A percentile compares a stretch with the other conserved stretches of the same genome.
Conservation (phyloP, 1,284 basidiomycete genomes). For the Ustilago sp. region DNA sequence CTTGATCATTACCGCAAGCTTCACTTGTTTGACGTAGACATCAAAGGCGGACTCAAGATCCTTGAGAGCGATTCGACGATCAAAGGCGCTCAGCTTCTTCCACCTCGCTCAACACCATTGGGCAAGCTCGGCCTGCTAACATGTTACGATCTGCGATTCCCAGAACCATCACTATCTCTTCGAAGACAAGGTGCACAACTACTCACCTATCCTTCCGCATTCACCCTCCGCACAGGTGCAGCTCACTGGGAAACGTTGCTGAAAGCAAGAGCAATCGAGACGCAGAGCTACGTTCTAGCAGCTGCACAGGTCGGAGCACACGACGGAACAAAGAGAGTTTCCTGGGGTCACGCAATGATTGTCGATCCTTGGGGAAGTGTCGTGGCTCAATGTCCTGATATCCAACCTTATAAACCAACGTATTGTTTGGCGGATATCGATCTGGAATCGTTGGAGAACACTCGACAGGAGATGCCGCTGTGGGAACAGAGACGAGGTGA, state of each 20-base stretch:
- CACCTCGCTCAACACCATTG: constrained; percentile 67
- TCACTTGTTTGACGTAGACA: constrained; percentile 73
- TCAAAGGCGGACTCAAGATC: constrained; percentile 67
- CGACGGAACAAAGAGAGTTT: constrained; percentile 58
- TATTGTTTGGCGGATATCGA: constrained; percentile 66
- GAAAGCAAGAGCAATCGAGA: constrained; percentile 70
- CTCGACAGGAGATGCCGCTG: constrained; percentile 65
- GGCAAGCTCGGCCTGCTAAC: constrained; percentile 71
- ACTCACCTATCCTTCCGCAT: constrained; percentile 73
- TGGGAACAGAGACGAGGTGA: constrained; percentile 65
- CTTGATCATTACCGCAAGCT: constrained; percentile 71
- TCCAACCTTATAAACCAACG: constrained; percentile 62
- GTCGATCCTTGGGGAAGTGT: constrained; percentile 67
- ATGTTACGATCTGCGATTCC: constrained; percentile 74
- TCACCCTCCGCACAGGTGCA: constrained; percentile 71
- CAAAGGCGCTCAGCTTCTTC: constrained; percentile 68
- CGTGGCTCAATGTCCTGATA: constrained; percentile 65
- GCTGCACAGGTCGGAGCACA: constrained; percentile 69
- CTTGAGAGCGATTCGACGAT: constrained; percentile 70
- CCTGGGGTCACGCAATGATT: constrained; percentile 69
- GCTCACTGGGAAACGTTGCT: constrained; percentile 69
- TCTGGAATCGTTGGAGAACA: constrained; percentile 50
- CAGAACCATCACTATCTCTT: constrained; percentile 71
- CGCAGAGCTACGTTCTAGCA: constrained; percentile 70
- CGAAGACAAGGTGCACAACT: constrained; percentile 71